phyloP scores from a whole-genome alignment of 2,329 filamentous ascomycete genomes.

The Lanzia echinophila region DNA sequence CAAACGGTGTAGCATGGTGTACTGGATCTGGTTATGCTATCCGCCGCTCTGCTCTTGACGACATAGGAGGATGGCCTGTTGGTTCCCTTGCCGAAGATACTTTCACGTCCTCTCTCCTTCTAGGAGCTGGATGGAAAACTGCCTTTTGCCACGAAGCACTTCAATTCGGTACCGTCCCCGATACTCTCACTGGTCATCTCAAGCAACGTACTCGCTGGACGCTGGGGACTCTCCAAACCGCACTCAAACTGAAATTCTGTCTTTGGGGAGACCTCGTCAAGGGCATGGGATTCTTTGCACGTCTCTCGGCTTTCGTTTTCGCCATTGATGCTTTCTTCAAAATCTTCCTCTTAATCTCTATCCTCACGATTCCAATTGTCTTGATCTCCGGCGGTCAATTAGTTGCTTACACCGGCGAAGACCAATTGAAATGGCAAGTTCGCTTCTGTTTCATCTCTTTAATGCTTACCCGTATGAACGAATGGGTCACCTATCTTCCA shows the following conservation, averaged over 20 bases:
- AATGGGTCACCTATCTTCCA: conserved; percentile 52
- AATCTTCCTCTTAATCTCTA: conserved; percentile 45
- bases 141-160: conserved; percentile 53
- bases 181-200: conserved; percentile 47
- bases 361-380: conserved; percentile 54
- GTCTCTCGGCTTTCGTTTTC: conserved; percentile 53
- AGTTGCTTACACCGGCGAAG: conserved; percentile 46
- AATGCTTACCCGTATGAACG: conserved; percentile 47
- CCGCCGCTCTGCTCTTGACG: conserved; percentile 51
- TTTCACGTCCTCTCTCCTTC: conserved; percentile 50
- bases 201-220: conserved; percentile 51
- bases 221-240: conserved; percentile 41
- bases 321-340: conserved; percentile 50
- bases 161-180: conserved; percentile 54
- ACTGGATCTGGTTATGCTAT: conserved; percentile 57
- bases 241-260: conserved; percentile 54
- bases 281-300: conserved; percentile 49
- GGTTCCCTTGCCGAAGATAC: conserved; percentile 56
- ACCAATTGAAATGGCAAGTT: conserved; percentile 53
- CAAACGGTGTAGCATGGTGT: conserved; percentile 50
- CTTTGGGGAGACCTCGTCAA: conserved; percentile 46
- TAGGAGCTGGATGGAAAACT: conserved; percentile 56
- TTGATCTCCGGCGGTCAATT: conserved; percentile 49
- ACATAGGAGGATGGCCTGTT: conserved; percentile 55
- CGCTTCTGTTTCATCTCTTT: conserved; percentile 47